Conservation (phyloP, 2,329 filamentous ascomycete species). For the Huntiella savannae region DNA sequence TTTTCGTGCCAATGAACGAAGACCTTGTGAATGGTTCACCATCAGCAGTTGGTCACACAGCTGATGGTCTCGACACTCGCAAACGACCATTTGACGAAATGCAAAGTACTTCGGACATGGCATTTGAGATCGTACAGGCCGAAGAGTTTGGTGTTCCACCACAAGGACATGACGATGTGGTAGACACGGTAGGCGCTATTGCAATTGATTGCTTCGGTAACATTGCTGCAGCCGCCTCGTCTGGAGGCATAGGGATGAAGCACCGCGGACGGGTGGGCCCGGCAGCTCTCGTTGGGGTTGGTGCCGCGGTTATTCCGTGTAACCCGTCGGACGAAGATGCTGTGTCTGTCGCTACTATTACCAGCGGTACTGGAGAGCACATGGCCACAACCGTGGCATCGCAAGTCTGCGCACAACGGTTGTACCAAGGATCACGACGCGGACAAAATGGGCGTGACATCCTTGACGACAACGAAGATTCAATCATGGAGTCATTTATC, state of each 20-base stretch:
- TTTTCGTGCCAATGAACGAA: too few species aligned
- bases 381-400: conserved; percentile 94
- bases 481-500: conserved; percentile 57
- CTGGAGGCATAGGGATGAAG: conserved; percentile 97
- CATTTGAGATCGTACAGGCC: not conserved
- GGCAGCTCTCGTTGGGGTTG: conserved; percentile 79
- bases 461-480: conserved; percentile 56
- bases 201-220: conserved; percentile 71
- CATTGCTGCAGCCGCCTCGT: conserved; percentile 89
- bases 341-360: conserved; percentile 62
- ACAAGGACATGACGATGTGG: conserved; percentile 36
- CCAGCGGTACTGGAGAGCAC: conserved; percentile 90
- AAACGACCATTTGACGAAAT: conserved; percentile 4
- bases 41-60: not conserved
- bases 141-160: conserved; percentile 4
- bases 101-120: not conserved
- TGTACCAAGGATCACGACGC: conserved; percentile 53
- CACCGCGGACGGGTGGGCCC: conserved; percentile 80
- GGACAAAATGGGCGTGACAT: conserved; percentile 41
- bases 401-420: conserved; percentile 63
- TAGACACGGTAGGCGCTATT: conserved; percentile 90
- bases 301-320: conserved; percentile 69
- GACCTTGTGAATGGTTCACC: not conserved
- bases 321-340: conserved; percentile 50
- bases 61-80: not conserved